Conservation (phyloP, 768 basidiomycete genomes). For the Lactarius indigo region DNA sequence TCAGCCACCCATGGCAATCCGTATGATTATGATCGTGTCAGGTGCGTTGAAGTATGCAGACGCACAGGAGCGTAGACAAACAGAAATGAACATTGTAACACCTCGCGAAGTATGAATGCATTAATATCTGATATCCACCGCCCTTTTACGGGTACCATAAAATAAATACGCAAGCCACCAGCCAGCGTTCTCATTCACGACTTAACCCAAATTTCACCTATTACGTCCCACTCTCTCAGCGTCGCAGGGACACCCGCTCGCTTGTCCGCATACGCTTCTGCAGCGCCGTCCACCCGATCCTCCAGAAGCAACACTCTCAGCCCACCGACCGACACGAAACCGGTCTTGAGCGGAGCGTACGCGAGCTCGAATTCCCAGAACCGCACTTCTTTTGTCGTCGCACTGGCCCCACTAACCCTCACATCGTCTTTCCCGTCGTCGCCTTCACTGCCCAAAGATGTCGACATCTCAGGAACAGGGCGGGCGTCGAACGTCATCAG, state of each 20-base stretch:
- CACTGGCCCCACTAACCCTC: not conserved
- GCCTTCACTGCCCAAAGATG: slow-evolving; percentile 29
- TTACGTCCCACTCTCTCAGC: slow-evolving; percentile 67
- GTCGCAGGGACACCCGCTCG: slow-evolving; percentile 33
- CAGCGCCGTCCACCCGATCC: slow-evolving; percentile 45
- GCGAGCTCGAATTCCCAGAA: slow-evolving; percentile 60
- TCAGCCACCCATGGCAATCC: slow-evolving; percentile 82
- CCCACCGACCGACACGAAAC: slow-evolving; percentile 65
- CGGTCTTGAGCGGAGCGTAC: slow-evolving; percentile 55
- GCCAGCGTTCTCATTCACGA: slow-evolving; percentile 3
- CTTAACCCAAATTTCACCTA: slow-evolving; percentile 68
- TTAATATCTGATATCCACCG: slow-evolving; percentile 8
- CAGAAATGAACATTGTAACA: slow-evolving; percentile 9
- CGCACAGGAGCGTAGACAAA: not conserved
- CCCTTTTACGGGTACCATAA: not conserved
- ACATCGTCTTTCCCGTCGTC: slow-evolving; percentile 28
- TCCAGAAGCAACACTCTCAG: slow-evolving; percentile 63
- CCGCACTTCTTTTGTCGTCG: not conserved
- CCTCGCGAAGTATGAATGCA: slow-evolving; percentile 15
- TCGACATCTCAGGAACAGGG: not conserved
- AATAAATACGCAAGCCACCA: not conserved
- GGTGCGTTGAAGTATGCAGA: not conserved
- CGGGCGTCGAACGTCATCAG: slow-evolving; percentile 32
- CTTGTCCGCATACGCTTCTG: slow-evolving; percentile 26
- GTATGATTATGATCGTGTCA: slow-evolving; percentile 39